A percentile compares a stretch with the other conserved stretches of the same genome.
Conservation (phyloP, 2,329 filamentous ascomycete species). For the Pleomassaria siparia region DNA sequence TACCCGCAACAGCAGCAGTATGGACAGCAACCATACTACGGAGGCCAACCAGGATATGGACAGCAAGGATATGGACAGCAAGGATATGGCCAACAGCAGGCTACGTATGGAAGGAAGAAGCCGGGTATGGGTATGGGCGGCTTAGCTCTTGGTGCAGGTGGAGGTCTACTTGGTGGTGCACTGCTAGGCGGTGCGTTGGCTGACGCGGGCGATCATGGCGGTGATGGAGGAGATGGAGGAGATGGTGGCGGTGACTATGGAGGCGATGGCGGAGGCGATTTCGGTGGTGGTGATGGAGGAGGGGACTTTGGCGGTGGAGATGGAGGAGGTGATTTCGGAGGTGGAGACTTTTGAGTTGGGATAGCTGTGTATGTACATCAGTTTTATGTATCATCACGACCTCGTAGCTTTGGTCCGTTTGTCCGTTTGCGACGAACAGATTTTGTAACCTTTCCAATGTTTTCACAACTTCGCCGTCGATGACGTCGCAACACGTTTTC, state of each 20-base stretch:
- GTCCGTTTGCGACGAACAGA: too few relatives aligned
- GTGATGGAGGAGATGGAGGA: conserved; percentile 21
- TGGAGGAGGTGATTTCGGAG: not conserved
- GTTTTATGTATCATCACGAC: too few relatives aligned
- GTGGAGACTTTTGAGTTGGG: not conserved
- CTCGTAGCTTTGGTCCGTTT: too few relatives aligned
- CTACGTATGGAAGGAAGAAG: conserved; percentile 44
- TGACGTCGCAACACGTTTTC: too few relatives aligned
- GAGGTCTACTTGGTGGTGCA: conserved; percentile 76
- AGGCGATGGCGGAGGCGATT: conserved; percentile 14
- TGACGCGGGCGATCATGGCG: conserved; percentile 30
- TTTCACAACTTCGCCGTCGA: too few relatives aligned
- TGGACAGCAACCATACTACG: conserved; percentile 21
- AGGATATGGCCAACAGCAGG: conserved; percentile 43
- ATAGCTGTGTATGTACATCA: not conserved
- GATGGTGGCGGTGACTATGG: conserved; percentile 31
- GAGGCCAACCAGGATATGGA: conserved; percentile 19
- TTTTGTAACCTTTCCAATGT: too few relatives aligned
- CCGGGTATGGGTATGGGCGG: conserved; percentile 69
- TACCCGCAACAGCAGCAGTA: conserved; percentile 33
- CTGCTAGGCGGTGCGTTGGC: conserved; percentile 68
- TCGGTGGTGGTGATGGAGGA: conserved; percentile 1
- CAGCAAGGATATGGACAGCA: conserved; percentile 25
- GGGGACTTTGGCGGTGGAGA: not conserved
- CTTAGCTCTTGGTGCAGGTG: conserved; percentile 75